Evolutionary conservation across 2,329 filamentous ascomycete species (phyloP), one percentile per base, ranked within the genome.

Genomic region (Thielaviopsis ethacetica): DNA sequence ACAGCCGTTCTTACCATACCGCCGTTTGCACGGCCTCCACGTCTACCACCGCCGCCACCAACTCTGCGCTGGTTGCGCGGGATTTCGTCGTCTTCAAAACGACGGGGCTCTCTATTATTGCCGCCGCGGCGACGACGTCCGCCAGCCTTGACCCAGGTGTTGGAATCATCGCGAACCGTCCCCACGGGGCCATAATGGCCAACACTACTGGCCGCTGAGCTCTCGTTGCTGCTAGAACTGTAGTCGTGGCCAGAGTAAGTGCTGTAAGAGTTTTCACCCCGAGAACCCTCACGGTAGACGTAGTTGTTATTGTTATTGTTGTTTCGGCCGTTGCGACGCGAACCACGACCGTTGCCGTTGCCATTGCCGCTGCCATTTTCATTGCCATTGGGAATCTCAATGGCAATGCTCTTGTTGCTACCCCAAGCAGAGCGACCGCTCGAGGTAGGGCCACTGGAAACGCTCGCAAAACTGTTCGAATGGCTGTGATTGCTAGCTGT

Each of bases 401-500:
- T 56, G 13, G 47, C 24, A 30, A 38, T 49, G 30, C 56, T 34
- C 47, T 22, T 19, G 1, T 47, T 34, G 27, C 26, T 53, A 21
- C 53, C 47, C 54, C 54, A 60, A 12, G 47, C 22, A 7, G 47
- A 22, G 5, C 53, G 58, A 22, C 27, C 15, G 38, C 38, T 44
- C 38, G 38, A 44, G 13, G 38, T 30, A 7, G 22, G 38, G n/a
- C 47, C n/a, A 21, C 49, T 34, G 3, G 58, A 51, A 7, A 27
- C 27, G 21, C 41, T 27, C 10, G 30, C 19, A n/a, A 49, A 34
- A 50, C 21, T 51, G n/a, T 44, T 59, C 51, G 52, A 44, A 27
- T 34, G 44, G 44, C 56, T 55, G 52, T 58, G 56, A 34, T 55
- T 58, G 44, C 52, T 54, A 55, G 49, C 41, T 7, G 54, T 55